These are phyloP conservation scores for Aspergillus puulaauensis DNA, from an alignment of 2,329 filamentous ascomycete species.

Conservation along the genomic window DNA sequence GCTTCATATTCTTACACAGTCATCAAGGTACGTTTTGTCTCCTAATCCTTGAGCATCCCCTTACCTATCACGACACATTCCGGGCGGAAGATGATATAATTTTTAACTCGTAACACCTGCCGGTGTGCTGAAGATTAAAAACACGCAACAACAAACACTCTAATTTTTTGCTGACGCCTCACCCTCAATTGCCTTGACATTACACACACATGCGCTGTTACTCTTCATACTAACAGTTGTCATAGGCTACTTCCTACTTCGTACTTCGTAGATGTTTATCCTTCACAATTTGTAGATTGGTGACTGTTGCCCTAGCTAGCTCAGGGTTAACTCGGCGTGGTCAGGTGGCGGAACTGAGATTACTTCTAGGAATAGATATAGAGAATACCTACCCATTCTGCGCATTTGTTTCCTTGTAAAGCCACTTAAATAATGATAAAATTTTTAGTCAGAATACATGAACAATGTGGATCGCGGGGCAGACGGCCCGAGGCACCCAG, in stretches of 20 bases:
- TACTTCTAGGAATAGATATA: background rate
- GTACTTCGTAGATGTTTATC: background rate
- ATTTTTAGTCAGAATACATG: background rate
- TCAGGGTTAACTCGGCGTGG: background rate
- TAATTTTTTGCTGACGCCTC: conserved; percentile 68
- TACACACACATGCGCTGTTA: conserved; percentile 1
- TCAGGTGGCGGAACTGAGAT: background rate
- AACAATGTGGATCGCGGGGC: conserved; percentile 4
- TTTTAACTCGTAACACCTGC: conserved; percentile 62
- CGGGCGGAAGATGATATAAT: conserved; percentile 59
- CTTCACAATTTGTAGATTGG: background rate
- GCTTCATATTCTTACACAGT: conserved; percentile 30
- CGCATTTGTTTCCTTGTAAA: background rate
- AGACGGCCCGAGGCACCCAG: conserved; percentile 17
- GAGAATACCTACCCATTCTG: background rate
- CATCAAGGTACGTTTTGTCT: conserved; percentile 22
- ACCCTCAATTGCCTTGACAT: background rate
- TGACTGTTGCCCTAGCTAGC: background rate
- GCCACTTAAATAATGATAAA: background rate
- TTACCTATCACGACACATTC: conserved; percentile 1
- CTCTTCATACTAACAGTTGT: conserved; percentile 11
- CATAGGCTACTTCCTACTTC: background rate
- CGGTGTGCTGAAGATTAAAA: conserved; percentile 56
- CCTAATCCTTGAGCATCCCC: background rate
- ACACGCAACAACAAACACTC: conserved; percentile 65